phyloP scores from a whole-genome alignment of 768 basidiomycete genomes.

The Mycena vitilis region DNA sequence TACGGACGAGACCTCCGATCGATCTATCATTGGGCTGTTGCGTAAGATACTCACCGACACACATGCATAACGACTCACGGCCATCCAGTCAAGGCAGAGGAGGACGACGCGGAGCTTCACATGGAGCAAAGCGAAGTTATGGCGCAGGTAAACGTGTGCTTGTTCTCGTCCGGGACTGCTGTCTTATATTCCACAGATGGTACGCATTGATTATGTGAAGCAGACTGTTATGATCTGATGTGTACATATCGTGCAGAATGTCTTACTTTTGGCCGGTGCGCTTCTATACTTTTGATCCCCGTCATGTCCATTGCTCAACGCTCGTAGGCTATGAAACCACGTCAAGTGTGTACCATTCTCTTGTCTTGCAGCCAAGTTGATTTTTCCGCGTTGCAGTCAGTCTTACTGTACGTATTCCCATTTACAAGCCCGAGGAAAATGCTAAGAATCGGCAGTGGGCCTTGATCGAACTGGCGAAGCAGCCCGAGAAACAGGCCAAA shows the following conservation, averaged over 20 bases:
- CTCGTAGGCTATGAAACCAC: conserved; percentile 55
- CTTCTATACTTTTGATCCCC: background rate
- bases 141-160: conserved; percentile 40
- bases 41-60: background rate
- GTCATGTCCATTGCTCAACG: background rate
- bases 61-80: background rate
- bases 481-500: conserved; percentile 45
- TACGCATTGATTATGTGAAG: background rate
- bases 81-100: conserved; percentile 35
- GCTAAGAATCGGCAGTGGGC: conserved; percentile 42
- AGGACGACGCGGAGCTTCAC: conserved; percentile 31
- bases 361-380: background rate
- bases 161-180: background rate
- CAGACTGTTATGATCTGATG: background rate
- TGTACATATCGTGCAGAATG: conserved; percentile 41
- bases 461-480: conserved; percentile 49
- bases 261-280: conserved; percentile 45
- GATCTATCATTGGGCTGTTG: conserved; percentile 33
- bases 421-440: background rate
- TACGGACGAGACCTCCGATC: conserved; percentile 25
- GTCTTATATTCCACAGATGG: conserved; percentile 1
- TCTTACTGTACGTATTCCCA: conserved; percentile 31
- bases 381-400: conserved; percentile 31
- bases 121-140: conserved; percentile 44
- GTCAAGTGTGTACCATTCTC: conserved; percentile 43